Conservation (phyloP, 192 early-diverging fungal species). For the Entomortierella chlamydospora region DNA sequence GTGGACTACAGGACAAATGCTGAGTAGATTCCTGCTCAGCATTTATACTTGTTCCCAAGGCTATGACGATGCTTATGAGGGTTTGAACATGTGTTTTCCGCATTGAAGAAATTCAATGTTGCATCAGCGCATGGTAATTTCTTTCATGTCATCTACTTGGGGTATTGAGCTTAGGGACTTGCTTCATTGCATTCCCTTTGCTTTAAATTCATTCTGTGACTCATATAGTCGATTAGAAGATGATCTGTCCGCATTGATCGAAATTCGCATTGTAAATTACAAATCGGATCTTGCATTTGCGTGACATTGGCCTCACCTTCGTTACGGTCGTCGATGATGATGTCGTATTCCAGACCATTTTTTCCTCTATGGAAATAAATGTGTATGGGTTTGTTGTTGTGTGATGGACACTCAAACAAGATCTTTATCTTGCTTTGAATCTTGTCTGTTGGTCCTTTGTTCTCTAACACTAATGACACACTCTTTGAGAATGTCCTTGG, state of each 20-base stretch:
- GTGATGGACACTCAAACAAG: constrained; percentile 31
- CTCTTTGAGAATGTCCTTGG: neutral
- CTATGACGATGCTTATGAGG: constrained; percentile 15
- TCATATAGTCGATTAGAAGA: constrained; percentile 7
- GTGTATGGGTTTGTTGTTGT: constrained; percentile 57
- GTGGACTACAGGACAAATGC: constrained; percentile 39
- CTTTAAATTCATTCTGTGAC: constrained; percentile 58
- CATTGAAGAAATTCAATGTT: neutral
- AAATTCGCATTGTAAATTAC: constrained; percentile 13
- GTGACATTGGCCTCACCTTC: neutral
- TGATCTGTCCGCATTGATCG: neutral
- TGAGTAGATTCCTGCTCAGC: neutral
- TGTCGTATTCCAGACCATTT: constrained; percentile 55
- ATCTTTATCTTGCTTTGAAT: constrained; percentile 16
- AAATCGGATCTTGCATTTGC: neutral
- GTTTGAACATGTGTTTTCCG: neutral
- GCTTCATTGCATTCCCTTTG: constrained; percentile 52
- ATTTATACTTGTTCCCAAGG: constrained; percentile 41
- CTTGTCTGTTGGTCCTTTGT: constrained; percentile 4
- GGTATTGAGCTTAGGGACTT: constrained; percentile 51
- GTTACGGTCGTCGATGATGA: neutral
- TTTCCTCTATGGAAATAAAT: constrained; percentile 42
- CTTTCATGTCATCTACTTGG: constrained; percentile 29
- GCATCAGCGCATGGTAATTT: neutral
- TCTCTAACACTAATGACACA: neutral